These are phyloP conservation scores for Hyphodiscus hymeniophilus DNA, from an alignment of 495 filamentous ascomycete genomes.

Conservation along the genomic window DNA sequence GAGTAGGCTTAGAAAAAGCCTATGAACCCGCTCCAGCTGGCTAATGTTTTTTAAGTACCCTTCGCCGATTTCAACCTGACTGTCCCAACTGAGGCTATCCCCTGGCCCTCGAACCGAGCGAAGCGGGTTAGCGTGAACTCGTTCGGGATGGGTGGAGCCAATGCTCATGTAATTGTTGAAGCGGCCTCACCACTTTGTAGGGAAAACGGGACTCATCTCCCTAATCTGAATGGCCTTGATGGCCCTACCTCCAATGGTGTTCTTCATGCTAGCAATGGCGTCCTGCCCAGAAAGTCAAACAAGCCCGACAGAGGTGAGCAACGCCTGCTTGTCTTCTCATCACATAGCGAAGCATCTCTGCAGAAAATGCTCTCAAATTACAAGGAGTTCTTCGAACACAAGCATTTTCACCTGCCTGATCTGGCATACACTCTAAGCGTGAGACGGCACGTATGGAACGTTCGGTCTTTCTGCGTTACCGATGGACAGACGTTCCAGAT, in stretches of 20 bases:
- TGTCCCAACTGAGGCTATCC: slow-evolving; percentile 39
- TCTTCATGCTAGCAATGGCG: neutral
- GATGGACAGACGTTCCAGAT: neutral
- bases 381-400: neutral
- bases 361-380: neutral
- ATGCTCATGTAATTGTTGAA: slow-evolving; percentile 48
- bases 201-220: neutral
- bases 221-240: neutral
- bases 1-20: slow-evolving; percentile 1
- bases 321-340: slow-evolving; percentile 7
- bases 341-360: slow-evolving; percentile 13
- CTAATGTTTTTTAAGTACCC: neutral
- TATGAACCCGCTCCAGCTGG: neutral
- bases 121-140: slow-evolving; percentile 7
- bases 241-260: too few species aligned
- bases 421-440: slow-evolving; percentile 7
- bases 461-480: slow-evolving; percentile 11
- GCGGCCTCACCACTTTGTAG: slow-evolving; percentile 7
- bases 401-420: slow-evolving; percentile 19
- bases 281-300: neutral
- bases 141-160: slow-evolving; percentile 53
- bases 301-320: neutral
- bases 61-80: slow-evolving; percentile 44
- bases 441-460: slow-evolving; percentile 2
- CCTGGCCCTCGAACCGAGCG: neutral